These are phyloP conservation scores for Neopestalotiopsis rosae DNA, from an alignment of 2,329 filamentous ascomycete species.

Conservation along the genomic window DNA sequence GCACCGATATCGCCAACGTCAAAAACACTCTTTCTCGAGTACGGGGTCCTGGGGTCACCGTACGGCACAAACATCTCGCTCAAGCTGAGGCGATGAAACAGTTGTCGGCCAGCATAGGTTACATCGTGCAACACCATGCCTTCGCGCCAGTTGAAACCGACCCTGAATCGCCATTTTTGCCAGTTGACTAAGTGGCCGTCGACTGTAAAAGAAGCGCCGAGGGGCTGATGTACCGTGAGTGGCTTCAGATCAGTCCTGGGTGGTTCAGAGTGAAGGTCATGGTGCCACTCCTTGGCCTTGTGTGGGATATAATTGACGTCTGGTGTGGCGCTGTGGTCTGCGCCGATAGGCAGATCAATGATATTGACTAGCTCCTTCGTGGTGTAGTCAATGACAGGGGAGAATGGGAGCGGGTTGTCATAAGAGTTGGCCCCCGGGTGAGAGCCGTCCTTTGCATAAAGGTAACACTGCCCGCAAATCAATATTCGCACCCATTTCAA, in stretches of 20 bases:
- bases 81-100: slow-evolving; percentile 64
- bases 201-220: slow-evolving; percentile 38
- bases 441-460: slow-evolving; percentile 3
- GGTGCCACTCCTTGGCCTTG: slow-evolving; percentile 47
- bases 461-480: neutral
- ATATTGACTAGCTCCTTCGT: slow-evolving; percentile 61
- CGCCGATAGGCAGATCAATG: slow-evolving; percentile 44
- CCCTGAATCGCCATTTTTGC: slow-evolving; percentile 62
- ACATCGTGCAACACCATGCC: slow-evolving; percentile 68
- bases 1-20: slow-evolving; percentile 72
- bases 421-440: neutral
- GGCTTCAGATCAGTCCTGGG: slow-evolving; percentile 65
- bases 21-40: slow-evolving; percentile 70
- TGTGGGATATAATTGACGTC: slow-evolving; percentile 1
- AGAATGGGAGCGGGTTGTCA: neutral
- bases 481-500: neutral
- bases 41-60: slow-evolving; percentile 65
- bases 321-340: slow-evolving; percentile 1
- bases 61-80: slow-evolving; percentile 70
- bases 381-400: slow-evolving; percentile 60
- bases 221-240: slow-evolving; percentile 71
- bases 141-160: slow-evolving; percentile 66
- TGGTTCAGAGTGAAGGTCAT: slow-evolving; percentile 52
- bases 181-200: slow-evolving; percentile 36
- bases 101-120: slow-evolving; percentile 62